These are phyloP conservation scores for Trametes sanguinea DNA, from an alignment of 768 basidiomycete species.

Conservation along the genomic window DNA sequence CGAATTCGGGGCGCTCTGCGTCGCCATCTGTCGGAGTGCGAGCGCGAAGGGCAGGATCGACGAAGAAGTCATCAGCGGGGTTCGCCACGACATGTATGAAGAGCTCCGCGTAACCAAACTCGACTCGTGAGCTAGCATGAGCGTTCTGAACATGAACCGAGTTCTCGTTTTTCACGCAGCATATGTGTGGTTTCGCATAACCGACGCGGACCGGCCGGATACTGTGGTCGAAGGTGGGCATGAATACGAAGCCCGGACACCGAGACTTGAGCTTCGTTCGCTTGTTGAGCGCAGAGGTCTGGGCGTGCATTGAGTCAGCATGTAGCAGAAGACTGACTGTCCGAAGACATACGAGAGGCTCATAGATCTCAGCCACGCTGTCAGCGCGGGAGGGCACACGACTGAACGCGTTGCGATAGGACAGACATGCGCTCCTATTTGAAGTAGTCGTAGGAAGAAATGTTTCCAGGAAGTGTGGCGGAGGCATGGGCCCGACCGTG, in stretches of 20 bases:
- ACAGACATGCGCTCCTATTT: neutral
- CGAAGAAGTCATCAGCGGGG: conserved; percentile 11
- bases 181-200: conserved; percentile 8
- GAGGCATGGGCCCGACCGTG: too few species aligned
- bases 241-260: conserved; percentile 12
- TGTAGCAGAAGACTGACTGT: too few species aligned
- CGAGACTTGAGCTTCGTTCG: neutral
- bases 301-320: conserved; percentile 18
- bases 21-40: neutral
- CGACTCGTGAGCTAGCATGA: neutral
- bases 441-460: too few species aligned
- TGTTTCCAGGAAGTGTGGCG: too few species aligned
- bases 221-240: neutral
- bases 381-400: neutral
- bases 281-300: neutral
- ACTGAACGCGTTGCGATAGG: neutral
- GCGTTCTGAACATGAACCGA: neutral
- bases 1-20: conserved; percentile 1
- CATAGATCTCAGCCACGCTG: neutral
- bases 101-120: conserved; percentile 16
- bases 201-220: neutral
- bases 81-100: conserved; percentile 12
- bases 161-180: conserved; percentile 3
- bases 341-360: neutral
- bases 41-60: neutral